Evolutionary conservation across 78 protist species (phyloP).

Genomic region (Cavenderia fasciculata): DNA sequence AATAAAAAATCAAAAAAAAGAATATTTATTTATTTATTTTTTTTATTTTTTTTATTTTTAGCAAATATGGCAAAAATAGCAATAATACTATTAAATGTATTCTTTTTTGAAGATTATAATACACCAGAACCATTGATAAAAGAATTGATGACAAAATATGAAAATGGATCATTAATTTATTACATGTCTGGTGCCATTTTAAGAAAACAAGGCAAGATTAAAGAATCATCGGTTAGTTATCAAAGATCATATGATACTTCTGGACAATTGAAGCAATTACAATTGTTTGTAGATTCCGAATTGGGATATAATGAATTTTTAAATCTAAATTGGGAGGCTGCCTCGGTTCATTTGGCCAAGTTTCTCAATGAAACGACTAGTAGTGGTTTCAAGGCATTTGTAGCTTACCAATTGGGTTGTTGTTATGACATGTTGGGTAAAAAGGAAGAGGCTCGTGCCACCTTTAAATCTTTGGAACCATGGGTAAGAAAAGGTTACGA

Average conservation of each 20-base stretch:
- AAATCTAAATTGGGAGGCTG: slow-evolving; percentile 39
- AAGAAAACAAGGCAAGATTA: slow-evolving; percentile 58
- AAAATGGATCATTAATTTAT: slow-evolving; percentile 55
- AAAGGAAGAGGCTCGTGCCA: background rate
- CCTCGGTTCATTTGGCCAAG: slow-evolving; percentile 29
- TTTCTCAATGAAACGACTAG: slow-evolving; percentile 45
- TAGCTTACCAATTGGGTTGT: slow-evolving; percentile 45
- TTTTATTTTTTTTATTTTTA: background rate
- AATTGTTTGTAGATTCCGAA: slow-evolving; percentile 58
- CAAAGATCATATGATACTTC: slow-evolving; percentile 26
- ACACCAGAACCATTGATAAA: slow-evolving; percentile 19
- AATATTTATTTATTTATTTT: too few species aligned
- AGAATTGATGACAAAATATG: background rate
- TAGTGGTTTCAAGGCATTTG: slow-evolving; percentile 62
- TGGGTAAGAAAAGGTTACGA: slow-evolving; percentile 61
- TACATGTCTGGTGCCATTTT: slow-evolving; percentile 59
- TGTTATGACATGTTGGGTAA: slow-evolving; percentile 58
- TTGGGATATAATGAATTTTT: slow-evolving; percentile 77
- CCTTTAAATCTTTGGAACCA: slow-evolving; percentile 1
- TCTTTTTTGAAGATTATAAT: slow-evolving; percentile 70
- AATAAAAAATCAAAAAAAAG: background rate
- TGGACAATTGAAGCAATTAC: slow-evolving; percentile 48
- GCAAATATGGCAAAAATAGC: slow-evolving; percentile 33
- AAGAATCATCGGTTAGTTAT: slow-evolving; percentile 12
- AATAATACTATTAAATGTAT: slow-evolving; percentile 23